phyloP scores from a whole-genome alignment of 495 filamentous ascomycete species.

The Neurospora terricola region DNA sequence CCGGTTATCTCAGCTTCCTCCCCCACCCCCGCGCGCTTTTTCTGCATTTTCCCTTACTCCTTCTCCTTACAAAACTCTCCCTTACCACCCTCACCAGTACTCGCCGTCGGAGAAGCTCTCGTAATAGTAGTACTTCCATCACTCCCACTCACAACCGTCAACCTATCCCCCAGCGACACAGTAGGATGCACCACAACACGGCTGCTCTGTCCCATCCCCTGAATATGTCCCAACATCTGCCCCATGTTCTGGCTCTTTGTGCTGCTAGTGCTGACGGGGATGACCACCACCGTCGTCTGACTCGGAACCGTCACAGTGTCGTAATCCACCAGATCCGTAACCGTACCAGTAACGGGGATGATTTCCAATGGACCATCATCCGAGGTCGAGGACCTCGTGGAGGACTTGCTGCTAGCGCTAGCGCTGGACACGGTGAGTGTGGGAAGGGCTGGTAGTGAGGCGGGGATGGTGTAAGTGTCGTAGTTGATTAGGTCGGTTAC shows the following conservation, averaged over 20 bases:
- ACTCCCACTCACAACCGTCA: background rate
- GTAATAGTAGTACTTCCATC: background rate
- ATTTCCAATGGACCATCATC: background rate
- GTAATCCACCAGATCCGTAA: background rate
- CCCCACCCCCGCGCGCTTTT: too few relatives aligned
- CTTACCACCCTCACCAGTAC: too few relatives aligned
- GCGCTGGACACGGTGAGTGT: background rate
- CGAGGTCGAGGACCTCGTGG: background rate
- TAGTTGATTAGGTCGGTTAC: background rate
- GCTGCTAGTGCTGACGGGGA: background rate
- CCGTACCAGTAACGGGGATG: background rate
- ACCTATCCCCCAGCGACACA: background rate
- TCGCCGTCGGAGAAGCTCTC: background rate
- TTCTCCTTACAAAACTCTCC: background rate
- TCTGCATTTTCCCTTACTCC: background rate
- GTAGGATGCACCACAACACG: background rate
- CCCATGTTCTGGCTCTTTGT: background rate
- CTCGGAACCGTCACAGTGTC: background rate
- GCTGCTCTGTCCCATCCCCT: background rate
- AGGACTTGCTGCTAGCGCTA: background rate
- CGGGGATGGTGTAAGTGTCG: background rate
- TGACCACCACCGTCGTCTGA: background rate
- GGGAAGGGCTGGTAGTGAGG: background rate
- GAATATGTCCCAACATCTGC: background rate
- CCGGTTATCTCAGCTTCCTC: background rate